Percentiles rank a stretch among this genome's conserved stretches.
These are phyloP conservation scores for Warburgia ugandensis DNA, from an alignment of 164 flowering plant genomes.

Conservation along the genomic window DNA sequence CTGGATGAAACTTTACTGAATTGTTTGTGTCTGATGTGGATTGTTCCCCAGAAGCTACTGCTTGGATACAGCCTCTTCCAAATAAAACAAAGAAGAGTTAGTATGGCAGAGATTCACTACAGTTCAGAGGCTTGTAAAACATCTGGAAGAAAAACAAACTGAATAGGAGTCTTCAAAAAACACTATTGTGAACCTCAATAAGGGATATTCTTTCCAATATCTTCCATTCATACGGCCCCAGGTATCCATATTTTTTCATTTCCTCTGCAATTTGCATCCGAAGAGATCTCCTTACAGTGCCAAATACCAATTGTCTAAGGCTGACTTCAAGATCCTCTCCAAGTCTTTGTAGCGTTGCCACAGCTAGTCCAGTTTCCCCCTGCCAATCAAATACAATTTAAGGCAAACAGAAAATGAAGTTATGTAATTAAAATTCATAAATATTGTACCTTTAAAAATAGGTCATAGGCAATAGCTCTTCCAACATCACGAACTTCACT, in stretches of 20 bases:
- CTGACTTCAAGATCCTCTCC: slow-evolving; percentile 86
- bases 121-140: no score
- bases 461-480: slow-evolving; percentile 91
- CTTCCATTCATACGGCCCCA: slow-evolving; percentile 63
- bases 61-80: slow-evolving; percentile 86
- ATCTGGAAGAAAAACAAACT: no score
- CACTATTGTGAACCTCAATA: slow-evolving; percentile 54
- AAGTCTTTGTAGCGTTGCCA: slow-evolving; percentile 85
- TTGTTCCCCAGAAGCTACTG: slow-evolving; percentile 76
- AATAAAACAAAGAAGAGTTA: slow-evolving; percentile 16
- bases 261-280: slow-evolving; percentile 68
- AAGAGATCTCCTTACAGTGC: slow-evolving; percentile 77
- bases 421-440: slow-evolving; percentile 1
- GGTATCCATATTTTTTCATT: slow-evolving; percentile 58
- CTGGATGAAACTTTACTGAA: slow-evolving; percentile 19
- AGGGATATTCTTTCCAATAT: slow-evolving; percentile 61
- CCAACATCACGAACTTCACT: slow-evolving; percentile 84
- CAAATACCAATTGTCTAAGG: slow-evolving; percentile 70
- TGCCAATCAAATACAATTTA: no score
- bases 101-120: slow-evolving; percentile 12
- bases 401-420: slow-evolving; percentile 1
- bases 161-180: not conserved
- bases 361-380: slow-evolving; percentile 87
- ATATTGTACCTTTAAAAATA: slow-evolving; percentile 72
- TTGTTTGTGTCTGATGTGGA: slow-evolving; percentile 34